Evolutionary conservation across 345 rosid species (phyloP), one percentile per base, ranked within the genome.

Genomic region (Hibiscus trionum): DNA sequence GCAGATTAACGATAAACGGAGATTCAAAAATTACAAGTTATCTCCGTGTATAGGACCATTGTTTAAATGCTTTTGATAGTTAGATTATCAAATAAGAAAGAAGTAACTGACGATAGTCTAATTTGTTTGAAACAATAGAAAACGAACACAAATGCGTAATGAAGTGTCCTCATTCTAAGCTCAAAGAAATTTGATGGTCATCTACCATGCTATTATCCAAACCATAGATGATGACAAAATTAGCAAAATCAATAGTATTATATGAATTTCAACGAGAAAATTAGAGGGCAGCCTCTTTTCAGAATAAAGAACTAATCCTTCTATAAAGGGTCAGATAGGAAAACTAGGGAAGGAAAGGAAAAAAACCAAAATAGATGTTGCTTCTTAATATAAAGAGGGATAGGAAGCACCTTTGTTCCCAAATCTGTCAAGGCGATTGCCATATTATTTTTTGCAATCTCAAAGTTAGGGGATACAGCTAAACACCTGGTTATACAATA

Each of bases 371-470:
- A 39, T 44, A 15, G 26, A 46, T 27, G 31, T 50, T 39, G 21
- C 53, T 70, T 15, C 17, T 42, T 24, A 11, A 15, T 5, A 42
- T 55, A 31, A 7, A 62, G 4, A 31, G 70, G 69, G 60, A 24
- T 66, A 60, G 73, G 33, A 72, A 29, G 72, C 75, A 93, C 99
- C 98, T 96, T 96, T 76, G 99, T 96, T 81, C 99, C 99, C 75
- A 96, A 79, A 86, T 96, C 99, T 49, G 99, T 96, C 88, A 93
- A 82, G 74, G 99, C 99, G 79, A 96, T 96, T 64, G 99, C 99
- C 99, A 96, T 96, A 79, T 96, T 96, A 79, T 96, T 96, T 88
- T 96, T 96, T 8, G 99, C 99, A 81, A 96, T 96, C 89, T 91
- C 99, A 77, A 96, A 96, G 81, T 96, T 96, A 42, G 99, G 98